Evolutionary conservation across 768 basidiomycete genomes (phyloP).

Genomic region (Xerocomellus amylosporus): DNA sequence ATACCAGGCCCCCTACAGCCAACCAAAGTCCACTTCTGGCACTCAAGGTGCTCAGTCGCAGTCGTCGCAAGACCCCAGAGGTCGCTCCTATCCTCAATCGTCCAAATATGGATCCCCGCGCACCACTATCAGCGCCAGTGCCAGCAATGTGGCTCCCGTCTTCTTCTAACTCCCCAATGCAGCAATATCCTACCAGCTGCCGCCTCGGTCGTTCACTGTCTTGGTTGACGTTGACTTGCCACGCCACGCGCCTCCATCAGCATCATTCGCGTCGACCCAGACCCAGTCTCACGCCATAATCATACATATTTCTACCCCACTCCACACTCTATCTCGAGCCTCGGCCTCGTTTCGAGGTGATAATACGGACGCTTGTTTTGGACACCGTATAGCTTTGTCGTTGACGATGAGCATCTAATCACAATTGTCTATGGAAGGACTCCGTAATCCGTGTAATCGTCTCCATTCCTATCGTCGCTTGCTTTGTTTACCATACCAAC

Average conservation of each 20-base stretch:
- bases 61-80: slow-evolving; percentile 19
- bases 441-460: slow-evolving; percentile 16
- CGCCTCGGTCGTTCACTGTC: background rate
- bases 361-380: slow-evolving; percentile 8
- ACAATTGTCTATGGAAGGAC: slow-evolving; percentile 15
- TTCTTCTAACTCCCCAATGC: slow-evolving; percentile 50
- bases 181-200: background rate
- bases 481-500: slow-evolving; percentile 5
- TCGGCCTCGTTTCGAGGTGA: slow-evolving; percentile 6
- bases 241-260: background rate
- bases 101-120: slow-evolving; percentile 22
- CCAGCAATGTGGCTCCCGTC: slow-evolving; percentile 50
- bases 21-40: slow-evolving; percentile 21
- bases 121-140: slow-evolving; percentile 48
- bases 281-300: background rate
- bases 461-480: slow-evolving; percentile 1
- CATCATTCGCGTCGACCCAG: background rate
- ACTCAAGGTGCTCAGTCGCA: slow-evolving; percentile 18
- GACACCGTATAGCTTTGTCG: slow-evolving; percentile 1
- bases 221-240: slow-evolving; percentile 2
- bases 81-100: slow-evolving; percentile 25
- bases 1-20: slow-evolving; percentile 15
- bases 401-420: slow-evolving; percentile 17
- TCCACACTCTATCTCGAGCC: slow-evolving; percentile 1
- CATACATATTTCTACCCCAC: background rate